phyloP scores from a whole-genome alignment of 257 asterid genomes.

The Jaltomata sinuosa region DNA sequence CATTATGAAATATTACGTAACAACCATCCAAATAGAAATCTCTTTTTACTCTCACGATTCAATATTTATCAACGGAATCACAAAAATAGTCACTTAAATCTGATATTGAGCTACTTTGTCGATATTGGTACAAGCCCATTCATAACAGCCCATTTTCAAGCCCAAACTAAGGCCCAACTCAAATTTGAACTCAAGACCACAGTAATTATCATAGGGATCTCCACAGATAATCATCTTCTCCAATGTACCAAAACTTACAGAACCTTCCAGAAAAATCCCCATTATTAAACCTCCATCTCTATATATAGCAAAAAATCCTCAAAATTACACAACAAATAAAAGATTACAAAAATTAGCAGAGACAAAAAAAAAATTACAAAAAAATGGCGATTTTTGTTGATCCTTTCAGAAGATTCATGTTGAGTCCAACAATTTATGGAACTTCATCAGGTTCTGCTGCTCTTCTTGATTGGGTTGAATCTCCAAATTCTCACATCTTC shows the following conservation, averaged over 20 bases:
- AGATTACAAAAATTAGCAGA: neutral
- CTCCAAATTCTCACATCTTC: slow-evolving; percentile 63
- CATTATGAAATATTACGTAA: too few species aligned
- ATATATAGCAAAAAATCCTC: neutral
- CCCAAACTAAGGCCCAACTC: neutral
- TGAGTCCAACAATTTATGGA: slow-evolving; percentile 41
- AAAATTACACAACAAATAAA: neutral
- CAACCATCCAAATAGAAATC: too few species aligned
- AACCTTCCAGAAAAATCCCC: slow-evolving; percentile 30
- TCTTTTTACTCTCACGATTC: too few species aligned
- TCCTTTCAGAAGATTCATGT: slow-evolving; percentile 49
- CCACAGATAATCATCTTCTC: slow-evolving; percentile 1
- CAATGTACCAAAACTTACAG: slow-evolving; percentile 8
- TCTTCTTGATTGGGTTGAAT: slow-evolving; percentile 72
- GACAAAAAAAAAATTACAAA: neutral
- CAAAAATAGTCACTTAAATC: too few species aligned
- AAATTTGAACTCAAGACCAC: neutral
- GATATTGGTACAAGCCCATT: too few species aligned
- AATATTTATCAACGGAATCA: too few species aligned
- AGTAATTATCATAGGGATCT: neutral
- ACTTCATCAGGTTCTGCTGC: slow-evolving; percentile 43
- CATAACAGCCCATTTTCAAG: too few species aligned
- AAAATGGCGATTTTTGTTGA: slow-evolving; percentile 60
- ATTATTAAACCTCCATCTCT: neutral
- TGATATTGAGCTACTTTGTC: too few species aligned